Percentiles rank a stretch among this genome's conserved stretches.
phyloP scores from a whole-genome alignment of 2,329 filamentous ascomycete genomes.

The Aspergillus sp. region DNA sequence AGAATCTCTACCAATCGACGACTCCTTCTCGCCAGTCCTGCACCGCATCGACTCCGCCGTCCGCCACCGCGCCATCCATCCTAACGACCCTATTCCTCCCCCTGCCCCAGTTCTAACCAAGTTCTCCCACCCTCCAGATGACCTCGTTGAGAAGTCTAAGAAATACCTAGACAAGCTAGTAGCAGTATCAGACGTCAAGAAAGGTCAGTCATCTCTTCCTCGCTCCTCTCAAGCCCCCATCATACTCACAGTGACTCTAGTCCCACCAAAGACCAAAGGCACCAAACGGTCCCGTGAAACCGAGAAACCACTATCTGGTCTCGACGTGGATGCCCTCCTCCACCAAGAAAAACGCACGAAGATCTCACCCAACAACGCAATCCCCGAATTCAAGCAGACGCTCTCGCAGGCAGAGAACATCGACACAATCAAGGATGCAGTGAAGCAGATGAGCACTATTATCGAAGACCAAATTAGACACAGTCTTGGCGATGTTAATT shows the following conservation, averaged over 20 bases:
- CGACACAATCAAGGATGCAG: constrained; percentile 65
- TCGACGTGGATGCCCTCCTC: constrained; percentile 84
- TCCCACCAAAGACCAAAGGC: constrained; percentile 77
- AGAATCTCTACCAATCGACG: constrained; percentile 77
- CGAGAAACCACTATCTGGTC: constrained; percentile 82
- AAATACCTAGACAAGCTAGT: constrained; percentile 65
- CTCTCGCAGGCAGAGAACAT: constrained; percentile 64
- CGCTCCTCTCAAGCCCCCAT: too few relatives aligned
- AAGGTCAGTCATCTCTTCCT: too few relatives aligned
- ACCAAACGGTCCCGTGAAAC: constrained; percentile 67
- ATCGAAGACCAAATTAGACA: constrained; percentile 68
- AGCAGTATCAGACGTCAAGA: constrained; percentile 76
- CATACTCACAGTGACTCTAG: constrained; percentile 48
- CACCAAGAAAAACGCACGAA: constrained; percentile 55
- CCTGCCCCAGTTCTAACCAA: constrained; percentile 67
- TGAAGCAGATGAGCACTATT: constrained; percentile 73
- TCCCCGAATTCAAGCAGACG: constrained; percentile 87
- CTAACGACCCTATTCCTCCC: constrained; percentile 64
- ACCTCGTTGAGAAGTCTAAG: constrained; percentile 63
- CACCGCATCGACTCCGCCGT: constrained; percentile 88
- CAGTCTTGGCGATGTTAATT: constrained; percentile 74
- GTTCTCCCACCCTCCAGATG: constrained; percentile 71
- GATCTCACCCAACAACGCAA: constrained; percentile 71
- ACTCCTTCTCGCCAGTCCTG: constrained; percentile 81
- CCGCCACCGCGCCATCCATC: constrained; percentile 75